These are phyloP conservation scores for Agrostemma githago DNA, from an alignment of 148 eudicot species.

Conservation along the genomic window DNA sequence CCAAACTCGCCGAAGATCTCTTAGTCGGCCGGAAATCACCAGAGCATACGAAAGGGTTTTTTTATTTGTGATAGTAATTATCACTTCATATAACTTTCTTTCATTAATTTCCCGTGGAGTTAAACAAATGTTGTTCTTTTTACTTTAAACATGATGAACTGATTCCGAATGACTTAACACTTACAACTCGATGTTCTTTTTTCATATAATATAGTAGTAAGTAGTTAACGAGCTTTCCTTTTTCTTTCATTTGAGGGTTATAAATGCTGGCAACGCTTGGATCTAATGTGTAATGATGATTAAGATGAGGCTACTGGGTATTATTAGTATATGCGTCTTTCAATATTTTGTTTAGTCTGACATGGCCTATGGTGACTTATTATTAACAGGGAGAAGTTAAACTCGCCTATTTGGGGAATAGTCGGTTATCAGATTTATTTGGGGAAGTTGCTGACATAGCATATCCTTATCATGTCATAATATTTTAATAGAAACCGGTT, in stretches of 20 bases:
- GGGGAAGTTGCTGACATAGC: too few relatives aligned
- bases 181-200: too few relatives aligned
- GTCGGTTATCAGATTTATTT: too few relatives aligned
- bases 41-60: too few relatives aligned
- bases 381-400: constrained; percentile 85
- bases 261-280: neutral
- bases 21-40: too few relatives aligned
- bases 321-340: neutral
- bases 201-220: too few relatives aligned
- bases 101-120: neutral
- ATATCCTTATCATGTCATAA: too few relatives aligned
- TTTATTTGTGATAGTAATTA: too few relatives aligned
- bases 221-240: neutral
- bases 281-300: neutral
- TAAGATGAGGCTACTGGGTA: neutral
- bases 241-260: neutral
- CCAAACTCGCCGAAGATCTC: too few relatives aligned
- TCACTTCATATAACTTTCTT: neutral
- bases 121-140: neutral
- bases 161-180: neutral
- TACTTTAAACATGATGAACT: neutral
- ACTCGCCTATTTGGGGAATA: too few relatives aligned
- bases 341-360: neutral
- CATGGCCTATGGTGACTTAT: constrained; percentile 8
- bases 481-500: too few relatives aligned